phyloP scores from a whole-genome alignment of 1,139 yeast species.

The Oligophagozyma castellii region DNA sequence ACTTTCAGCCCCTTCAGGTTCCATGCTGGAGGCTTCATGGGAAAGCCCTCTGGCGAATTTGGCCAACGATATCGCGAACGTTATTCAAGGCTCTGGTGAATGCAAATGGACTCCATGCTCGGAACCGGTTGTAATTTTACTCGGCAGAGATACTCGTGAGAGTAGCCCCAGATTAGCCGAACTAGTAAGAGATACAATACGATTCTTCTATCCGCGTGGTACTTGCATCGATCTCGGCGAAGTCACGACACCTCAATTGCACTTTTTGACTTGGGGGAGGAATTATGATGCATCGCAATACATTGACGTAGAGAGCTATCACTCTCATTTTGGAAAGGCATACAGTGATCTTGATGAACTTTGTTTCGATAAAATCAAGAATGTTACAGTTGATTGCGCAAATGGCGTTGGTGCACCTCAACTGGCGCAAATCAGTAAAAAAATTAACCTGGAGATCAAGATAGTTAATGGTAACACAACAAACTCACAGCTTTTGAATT shows the following conservation, averaged over 20 bases:
- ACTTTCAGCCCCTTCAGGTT: slow-evolving; percentile 85
- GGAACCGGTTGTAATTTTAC: slow-evolving; percentile 25
- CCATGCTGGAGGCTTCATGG: slow-evolving; percentile 81
- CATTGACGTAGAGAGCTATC: slow-evolving; percentile 56
- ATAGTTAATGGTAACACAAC: slow-evolving; percentile 50
- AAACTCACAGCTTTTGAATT: slow-evolving; percentile 50
- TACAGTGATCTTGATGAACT: slow-evolving; percentile 25
- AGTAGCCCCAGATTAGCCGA: slow-evolving; percentile 57
- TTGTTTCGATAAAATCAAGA: slow-evolving; percentile 24
- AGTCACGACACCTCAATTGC: slow-evolving; percentile 89
- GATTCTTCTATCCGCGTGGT: slow-evolving; percentile 30
- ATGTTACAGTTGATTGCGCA: slow-evolving; percentile 70
- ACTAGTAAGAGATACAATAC: slow-evolving; percentile 58
- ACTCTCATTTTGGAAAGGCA: slow-evolving; percentile 42
- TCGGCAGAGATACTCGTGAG: slow-evolving; percentile 65
- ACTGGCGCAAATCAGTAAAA: slow-evolving; percentile 33
- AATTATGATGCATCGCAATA: slow-evolving; percentile 30
- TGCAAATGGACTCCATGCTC: slow-evolving; percentile 29
- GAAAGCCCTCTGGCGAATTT: slow-evolving; percentile 66
- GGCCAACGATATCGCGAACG: slow-evolving; percentile 47
- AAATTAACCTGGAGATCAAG: slow-evolving; percentile 28
- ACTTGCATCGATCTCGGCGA: slow-evolving; percentile 44
- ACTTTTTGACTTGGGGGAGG: slow-evolving; percentile 62
- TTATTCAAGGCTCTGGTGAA: slow-evolving; percentile 10
- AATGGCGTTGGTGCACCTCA: slow-evolving; percentile 94